phyloP scores from a whole-genome alignment of 345 rosid species.

The Populus tremula region DNA sequence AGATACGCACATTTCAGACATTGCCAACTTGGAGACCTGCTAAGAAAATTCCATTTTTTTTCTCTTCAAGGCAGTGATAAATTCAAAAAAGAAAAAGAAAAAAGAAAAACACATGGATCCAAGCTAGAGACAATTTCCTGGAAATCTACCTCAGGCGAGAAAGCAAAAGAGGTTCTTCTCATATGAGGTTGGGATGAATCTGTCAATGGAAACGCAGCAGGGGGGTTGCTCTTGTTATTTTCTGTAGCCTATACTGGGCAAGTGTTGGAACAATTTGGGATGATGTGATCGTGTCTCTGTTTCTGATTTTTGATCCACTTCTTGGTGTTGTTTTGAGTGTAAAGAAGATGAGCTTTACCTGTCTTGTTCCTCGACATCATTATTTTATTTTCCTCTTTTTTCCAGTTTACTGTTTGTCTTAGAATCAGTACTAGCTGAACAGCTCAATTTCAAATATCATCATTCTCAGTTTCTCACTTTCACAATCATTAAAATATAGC shows the following conservation, averaged over 20 bases:
- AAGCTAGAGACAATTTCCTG: neutral
- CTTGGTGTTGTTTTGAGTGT: conserved; percentile 15
- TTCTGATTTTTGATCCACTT: conserved; percentile 35
- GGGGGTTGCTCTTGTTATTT: conserved; percentile 17
- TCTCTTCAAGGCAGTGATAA: neutral
- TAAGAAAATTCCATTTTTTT: neutral
- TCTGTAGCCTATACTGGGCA: conserved; percentile 3
- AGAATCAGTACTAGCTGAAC: neutral
- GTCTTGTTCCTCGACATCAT: neutral
- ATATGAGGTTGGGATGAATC: neutral
- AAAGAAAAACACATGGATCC: neutral
- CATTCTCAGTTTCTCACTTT: neutral
- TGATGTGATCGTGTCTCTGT: conserved; percentile 30
- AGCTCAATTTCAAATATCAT: neutral
- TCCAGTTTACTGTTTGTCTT: neutral
- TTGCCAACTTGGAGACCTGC: conserved; percentile 39
- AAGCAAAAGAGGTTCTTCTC: neutral
- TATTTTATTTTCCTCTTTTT: neutral
- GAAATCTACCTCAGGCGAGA: neutral
- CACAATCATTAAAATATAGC: neutral
- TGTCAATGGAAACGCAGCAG: conserved; percentile 2
- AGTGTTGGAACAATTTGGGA: conserved; percentile 16
- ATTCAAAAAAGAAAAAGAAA: neutral
- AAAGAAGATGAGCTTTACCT: neutral
- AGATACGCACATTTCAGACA: conserved; percentile 30